Base-by-base conservation (phyloP, 2,329 filamentous ascomycete genomes). In the Aspergillus clavatus region DNA sequence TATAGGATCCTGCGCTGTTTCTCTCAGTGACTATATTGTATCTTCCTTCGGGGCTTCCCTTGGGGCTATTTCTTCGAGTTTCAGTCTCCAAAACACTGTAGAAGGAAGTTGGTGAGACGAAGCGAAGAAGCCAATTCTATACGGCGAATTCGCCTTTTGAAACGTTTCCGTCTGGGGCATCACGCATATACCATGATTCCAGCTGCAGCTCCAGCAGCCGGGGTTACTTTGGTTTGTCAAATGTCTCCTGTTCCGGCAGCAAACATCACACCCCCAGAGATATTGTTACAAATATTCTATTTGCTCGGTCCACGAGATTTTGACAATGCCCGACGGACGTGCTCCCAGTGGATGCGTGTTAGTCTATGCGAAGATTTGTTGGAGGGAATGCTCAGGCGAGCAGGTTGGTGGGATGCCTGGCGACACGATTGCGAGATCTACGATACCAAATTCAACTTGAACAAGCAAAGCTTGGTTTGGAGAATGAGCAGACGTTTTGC, bases 281-380 rank as follows among this genome's bases (percentile, higher is more conserved):
- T 80, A 16, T 40, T 80, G 1, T 68, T 74, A 36, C 63, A 73
- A 5, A 70, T 80, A 4, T 76, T 72, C 47, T 52, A 49, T 5
- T 65, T 71, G 51, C 60, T 79, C 3, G 53, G 60, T 11, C 75
- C 76, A 0, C 61, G 63, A 19, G 72, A 77, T 53, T 85, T 83
- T 59, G 77, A 86, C 54, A 71, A 78, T 43, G 80, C 81, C 12
- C 73, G 82, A 14, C 76, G 79, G 50, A 75, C 75, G 14, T 86
- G 81, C 56, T 74, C 75, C 37, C 62, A 65, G 27, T 86, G 80
- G 82, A 80, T 83, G 68, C 62, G 73, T 28, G 74, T 73, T 18
- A 78, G 80, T 40, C 60, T 84, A n/a, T 67, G 81, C 40, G 62
- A 64, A 33, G 63, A 55, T 2, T 53, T 85, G 2, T 65, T 84